Percentiles rank a stretch among this genome's conserved stretches.
These are phyloP conservation scores for Capsicum baccatum DNA, from an alignment of 257 asterid genomes.

Conservation along the genomic window DNA sequence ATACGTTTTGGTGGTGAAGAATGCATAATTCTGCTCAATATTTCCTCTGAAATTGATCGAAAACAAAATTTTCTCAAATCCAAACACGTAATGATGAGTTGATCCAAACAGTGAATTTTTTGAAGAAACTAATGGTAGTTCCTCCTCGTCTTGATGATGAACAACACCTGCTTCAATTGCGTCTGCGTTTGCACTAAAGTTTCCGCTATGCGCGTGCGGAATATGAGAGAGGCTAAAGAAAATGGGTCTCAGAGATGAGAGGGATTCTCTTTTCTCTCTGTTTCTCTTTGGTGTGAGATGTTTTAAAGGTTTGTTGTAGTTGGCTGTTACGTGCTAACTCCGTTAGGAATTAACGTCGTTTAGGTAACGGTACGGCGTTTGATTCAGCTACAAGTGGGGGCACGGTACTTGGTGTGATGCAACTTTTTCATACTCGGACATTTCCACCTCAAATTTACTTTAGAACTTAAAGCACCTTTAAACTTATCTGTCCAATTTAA, in stretches of 20 bases:
- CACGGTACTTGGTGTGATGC: neutral
- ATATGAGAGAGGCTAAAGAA: neutral
- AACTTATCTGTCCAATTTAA: no score
- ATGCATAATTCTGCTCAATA: constrained; percentile 60
- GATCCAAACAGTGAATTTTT: constrained; percentile 48
- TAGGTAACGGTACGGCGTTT: neutral
- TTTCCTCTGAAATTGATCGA: constrained; percentile 36
- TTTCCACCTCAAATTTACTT: no score
- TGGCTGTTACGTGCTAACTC: constrained; percentile 14
- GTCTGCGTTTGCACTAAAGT: neutral
- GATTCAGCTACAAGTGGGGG: neutral
- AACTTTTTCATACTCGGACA: no score
- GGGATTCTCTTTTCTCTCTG: constrained; percentile 21
- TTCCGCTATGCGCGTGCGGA: no score
- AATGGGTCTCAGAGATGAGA: constrained; percentile 33
- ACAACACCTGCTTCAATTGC: constrained; percentile 37
- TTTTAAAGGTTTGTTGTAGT: constrained; percentile 18
- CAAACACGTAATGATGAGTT: constrained; percentile 46
- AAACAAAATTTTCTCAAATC: constrained; percentile 21
- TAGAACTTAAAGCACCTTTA: no score
- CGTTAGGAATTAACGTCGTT: constrained; percentile 3
- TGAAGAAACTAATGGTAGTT: constrained; percentile 46
- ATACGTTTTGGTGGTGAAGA: constrained; percentile 43
- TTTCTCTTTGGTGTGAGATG: constrained; percentile 32
- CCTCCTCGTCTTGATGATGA: constrained; percentile 39